A percentile compares a stretch with the other conserved stretches of the same genome.
These are phyloP conservation scores for Pseudogymnoascus sp. DNA, from an alignment of 2,329 filamentous ascomycete genomes.

Conservation along the genomic window DNA sequence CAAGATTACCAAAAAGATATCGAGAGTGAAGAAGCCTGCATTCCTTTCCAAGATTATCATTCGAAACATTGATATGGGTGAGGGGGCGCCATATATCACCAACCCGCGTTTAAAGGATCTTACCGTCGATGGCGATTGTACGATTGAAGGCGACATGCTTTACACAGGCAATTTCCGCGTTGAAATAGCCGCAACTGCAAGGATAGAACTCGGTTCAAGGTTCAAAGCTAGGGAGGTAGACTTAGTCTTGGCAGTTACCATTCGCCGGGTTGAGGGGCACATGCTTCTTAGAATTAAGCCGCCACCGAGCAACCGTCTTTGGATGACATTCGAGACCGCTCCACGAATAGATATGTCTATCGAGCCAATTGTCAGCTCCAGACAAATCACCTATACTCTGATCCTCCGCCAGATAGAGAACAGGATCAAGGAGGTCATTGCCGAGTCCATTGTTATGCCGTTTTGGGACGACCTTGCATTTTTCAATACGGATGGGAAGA, in stretches of 20 bases:
- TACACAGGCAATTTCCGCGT: slow-evolving; percentile 86
- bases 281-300: slow-evolving; percentile 82
- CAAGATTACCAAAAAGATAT: slow-evolving; percentile 94
- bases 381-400: slow-evolving; percentile 89
- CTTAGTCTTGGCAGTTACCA: slow-evolving; percentile 72
- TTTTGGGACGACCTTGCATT: slow-evolving; percentile 98
- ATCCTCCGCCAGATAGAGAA: slow-evolving; percentile 92
- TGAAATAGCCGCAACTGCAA: slow-evolving; percentile 85
- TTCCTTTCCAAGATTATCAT: slow-evolving; percentile 83
- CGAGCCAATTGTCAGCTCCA: slow-evolving; percentile 87
- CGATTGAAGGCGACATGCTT: slow-evolving; percentile 75
- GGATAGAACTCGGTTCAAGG: slow-evolving; percentile 77
- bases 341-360: slow-evolving; percentile 92
- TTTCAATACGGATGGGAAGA: slow-evolving; percentile 67
- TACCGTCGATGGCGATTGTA: slow-evolving; percentile 83
- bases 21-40: slow-evolving; percentile 80
- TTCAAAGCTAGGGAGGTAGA: slow-evolving; percentile 90
- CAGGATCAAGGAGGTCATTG: slow-evolving; percentile 85
- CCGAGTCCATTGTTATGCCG: slow-evolving; percentile 81
- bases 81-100: slow-evolving; percentile 78
- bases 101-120: slow-evolving; percentile 83
- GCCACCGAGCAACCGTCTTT: slow-evolving; percentile 89
- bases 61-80: slow-evolving; percentile 74
- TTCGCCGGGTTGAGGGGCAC: slow-evolving; percentile 81
- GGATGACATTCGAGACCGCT: slow-evolving; percentile 90